Evolutionary conservation across 2,329 filamentous ascomycete genomes (phyloP), one percentile per base, ranked within the genome.

Genomic region (Colletotrichum trifolii): DNA sequence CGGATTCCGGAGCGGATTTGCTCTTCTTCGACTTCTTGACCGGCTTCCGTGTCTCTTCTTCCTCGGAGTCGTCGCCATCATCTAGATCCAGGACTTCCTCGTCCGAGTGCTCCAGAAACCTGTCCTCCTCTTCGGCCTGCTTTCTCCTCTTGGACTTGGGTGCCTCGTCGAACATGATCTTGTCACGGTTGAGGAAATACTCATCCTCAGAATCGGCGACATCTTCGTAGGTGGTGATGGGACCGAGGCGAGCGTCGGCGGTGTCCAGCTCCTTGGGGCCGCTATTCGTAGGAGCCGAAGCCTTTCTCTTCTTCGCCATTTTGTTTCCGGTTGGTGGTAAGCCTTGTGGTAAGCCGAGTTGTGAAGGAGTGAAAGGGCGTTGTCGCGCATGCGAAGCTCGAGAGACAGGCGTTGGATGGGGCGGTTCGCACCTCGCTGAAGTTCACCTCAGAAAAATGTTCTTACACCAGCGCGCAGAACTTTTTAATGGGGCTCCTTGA

Each of bases 181-280:
- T 91, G 78, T 99, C 96, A 69, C 91, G 88, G 69, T 94, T 91
- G 65, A 94, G 83, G 73, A 95, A 93, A 76, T 97, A 97, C 75
- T 97, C 93, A 77, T 99, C 96, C 76, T 97, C 93, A 1, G 94
- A 96, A 76, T 97, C 91, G 69, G 94, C 93, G 71, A 99, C 90
- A 78, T 97, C 93, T 77, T 95, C 89, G 77, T 86, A 95, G 2
- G 87, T 89, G 50, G 77, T 82, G 71, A 89, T 81, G 25, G 82
- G 81, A 33, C 83, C 84, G 13, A 94, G 84, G 56, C 88, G 87
- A 40, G 89, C 87, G 68, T 89, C 88, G 38, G 80, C 78, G 52
- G 81, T 73, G 72, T 89, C 79, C 65, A 87, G 73, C 39, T 88
- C 87, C 66, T 81, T 82, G 4, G 86, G 85, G 3, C 85, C 86